These are phyloP conservation scores for Clitopilus passeckerianus DNA, from an alignment of 768 basidiomycete species.

Conservation along the genomic window DNA sequence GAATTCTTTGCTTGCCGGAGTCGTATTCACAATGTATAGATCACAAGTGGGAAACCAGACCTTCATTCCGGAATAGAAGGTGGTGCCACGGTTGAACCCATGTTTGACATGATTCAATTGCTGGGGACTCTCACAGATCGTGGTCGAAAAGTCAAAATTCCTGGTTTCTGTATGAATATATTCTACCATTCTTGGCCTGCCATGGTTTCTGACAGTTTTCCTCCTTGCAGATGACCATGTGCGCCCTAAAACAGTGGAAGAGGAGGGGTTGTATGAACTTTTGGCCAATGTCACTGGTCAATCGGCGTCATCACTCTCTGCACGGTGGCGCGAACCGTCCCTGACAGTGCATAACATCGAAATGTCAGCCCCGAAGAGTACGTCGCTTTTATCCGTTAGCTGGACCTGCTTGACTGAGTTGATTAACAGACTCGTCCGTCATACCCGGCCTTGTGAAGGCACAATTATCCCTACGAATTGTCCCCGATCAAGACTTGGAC, in stretches of 20 bases:
- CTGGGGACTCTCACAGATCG: slow-evolving; percentile 65
- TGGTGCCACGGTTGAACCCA: slow-evolving; percentile 82
- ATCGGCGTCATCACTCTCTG: slow-evolving; percentile 62
- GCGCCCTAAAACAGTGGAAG: slow-evolving; percentile 59
- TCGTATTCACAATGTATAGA: slow-evolving; percentile 28
- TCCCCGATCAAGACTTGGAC: slow-evolving; percentile 86
- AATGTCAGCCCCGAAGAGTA: slow-evolving; percentile 78
- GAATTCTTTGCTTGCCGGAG: not conserved
- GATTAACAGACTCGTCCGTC: slow-evolving; percentile 67
- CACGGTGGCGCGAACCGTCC: slow-evolving; percentile 88
- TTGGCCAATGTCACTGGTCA: slow-evolving; percentile 66
- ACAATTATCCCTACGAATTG: slow-evolving; percentile 86
- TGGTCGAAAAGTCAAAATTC: slow-evolving; percentile 58
- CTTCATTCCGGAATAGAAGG: slow-evolving; percentile 94
- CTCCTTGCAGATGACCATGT: slow-evolving; percentile 64
- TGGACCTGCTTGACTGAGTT: not conserved
- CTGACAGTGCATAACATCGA: slow-evolving; percentile 84
- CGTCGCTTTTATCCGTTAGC: slow-evolving; percentile 14
- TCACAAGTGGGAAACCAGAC: slow-evolving; percentile 71
- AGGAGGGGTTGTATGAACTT: slow-evolving; percentile 61
- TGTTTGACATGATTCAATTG: slow-evolving; percentile 78
- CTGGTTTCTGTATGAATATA: slow-evolving; percentile 78
- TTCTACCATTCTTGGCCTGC: not conserved
- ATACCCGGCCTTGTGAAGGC: slow-evolving; percentile 85
- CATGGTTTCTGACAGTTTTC: not conserved